Evolutionary conservation across 2,329 filamentous ascomycete genomes (phyloP), one percentile per base, ranked within the genome.

Genomic region (Alternaria tenuissima): DNA sequence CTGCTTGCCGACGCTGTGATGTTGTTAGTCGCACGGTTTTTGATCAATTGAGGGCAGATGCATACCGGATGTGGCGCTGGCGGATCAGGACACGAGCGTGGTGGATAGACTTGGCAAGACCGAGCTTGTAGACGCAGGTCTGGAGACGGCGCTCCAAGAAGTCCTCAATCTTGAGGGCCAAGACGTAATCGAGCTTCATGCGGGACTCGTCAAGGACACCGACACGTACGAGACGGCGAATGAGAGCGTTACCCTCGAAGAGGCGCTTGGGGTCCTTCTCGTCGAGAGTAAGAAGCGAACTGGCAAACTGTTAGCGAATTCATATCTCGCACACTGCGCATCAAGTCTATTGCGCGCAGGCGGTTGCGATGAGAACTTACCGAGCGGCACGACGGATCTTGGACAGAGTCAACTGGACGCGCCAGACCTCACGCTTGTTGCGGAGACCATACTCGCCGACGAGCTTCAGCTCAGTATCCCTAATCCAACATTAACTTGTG

Each of bases 121-220:
- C 95, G 79, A 99, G 94, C 92, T 99, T 98, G 91, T 97, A 98
- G 84, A 99, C 95, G 81, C 94, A 97, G 79, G 95, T 99, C 91
- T 99, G 94, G 76, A 98, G 94, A 85, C 95, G 94, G 80, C 95
- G 94, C 91, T 99, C 95, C 86, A 99, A 89, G 91, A 99, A 99
- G 86, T 99, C 95, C 86, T 99, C 95, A 79, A 96, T 91, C 89
- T 97, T 96, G 66, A 99, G 91, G 86, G 95, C 95, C 82, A 99
- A 87, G 82, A 99, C 95, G 91, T 99, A 97, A 97, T 99, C 95
- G 89, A 99, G 95, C 92, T 97, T 99, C 95, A 99, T 99, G 89
- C 95, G 95, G 83, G 94, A 94, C 88, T 99, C 95, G 84, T 99
- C 95, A 81, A 99, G 93, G 80, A 99, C 95, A 92, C 95, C 95